Conservation (phyloP, 148 eudicot species). For the Camellia japonica region DNA sequence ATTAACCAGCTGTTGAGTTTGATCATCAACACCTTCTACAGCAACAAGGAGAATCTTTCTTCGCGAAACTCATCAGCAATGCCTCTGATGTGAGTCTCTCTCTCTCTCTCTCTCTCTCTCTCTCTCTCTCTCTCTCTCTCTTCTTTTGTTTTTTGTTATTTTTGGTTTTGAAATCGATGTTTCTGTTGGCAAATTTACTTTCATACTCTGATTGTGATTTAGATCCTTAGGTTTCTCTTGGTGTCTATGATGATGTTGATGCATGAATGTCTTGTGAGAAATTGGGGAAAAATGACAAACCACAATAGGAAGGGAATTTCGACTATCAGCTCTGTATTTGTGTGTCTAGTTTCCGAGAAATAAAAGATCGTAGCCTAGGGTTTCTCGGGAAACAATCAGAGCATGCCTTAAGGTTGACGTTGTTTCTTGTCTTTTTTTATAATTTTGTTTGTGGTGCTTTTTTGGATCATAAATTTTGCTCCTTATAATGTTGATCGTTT, state of each 20-base stretch:
- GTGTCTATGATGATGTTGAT: background rate
- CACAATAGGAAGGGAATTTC: background rate
- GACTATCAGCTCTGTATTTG: background rate
- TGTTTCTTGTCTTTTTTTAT: background rate
- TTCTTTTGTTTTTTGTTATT: background rate
- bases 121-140: too few relatives aligned
- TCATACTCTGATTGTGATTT: background rate
- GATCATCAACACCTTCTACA: conserved; percentile 79
- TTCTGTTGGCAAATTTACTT: background rate
- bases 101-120: too few relatives aligned
- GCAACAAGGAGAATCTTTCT: conserved; percentile 89
- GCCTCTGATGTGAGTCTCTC: conserved; percentile 60
- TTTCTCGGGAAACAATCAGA: background rate
- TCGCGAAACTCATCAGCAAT: conserved; percentile 76
- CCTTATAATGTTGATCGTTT: background rate
- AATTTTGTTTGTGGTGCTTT: background rate
- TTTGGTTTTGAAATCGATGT: background rate
- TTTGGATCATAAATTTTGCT: background rate
- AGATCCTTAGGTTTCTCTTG: background rate
- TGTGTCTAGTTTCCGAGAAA: background rate
- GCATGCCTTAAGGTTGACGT: background rate
- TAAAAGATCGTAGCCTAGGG: background rate
- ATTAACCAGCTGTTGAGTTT: conserved; percentile 78
- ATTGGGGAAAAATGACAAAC: too few relatives aligned
- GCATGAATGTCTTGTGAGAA: background rate